phyloP scores from a whole-genome alignment of 139 green algal species.

The Spirogloea muscicola region DNA sequence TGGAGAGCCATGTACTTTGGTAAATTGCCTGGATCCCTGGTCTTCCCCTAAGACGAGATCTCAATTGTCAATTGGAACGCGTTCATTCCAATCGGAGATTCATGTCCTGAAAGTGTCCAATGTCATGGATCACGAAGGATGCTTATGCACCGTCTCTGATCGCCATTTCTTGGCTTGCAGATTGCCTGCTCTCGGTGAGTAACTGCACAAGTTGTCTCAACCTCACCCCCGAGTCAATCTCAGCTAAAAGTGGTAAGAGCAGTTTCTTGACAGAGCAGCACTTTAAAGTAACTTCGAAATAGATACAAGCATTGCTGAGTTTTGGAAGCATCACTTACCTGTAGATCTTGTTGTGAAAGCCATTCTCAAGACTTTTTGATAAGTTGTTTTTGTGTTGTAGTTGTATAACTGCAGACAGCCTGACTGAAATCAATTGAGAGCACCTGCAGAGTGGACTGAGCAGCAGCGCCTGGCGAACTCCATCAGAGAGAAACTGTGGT shows the following conservation, averaged over 20 bases:
- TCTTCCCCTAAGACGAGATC: neutral
- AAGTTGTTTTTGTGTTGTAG: too few relatives aligned
- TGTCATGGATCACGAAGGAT: too few relatives aligned
- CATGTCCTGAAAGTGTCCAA: neutral
- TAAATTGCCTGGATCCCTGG: conserved; percentile 5
- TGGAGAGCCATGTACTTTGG: conserved; percentile 10
- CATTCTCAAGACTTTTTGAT: neutral
- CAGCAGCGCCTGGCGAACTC: conserved; percentile 2
- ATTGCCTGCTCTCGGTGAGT: neutral
- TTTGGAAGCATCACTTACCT: neutral
- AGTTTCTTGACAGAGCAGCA: neutral
- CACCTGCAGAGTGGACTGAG: conserved; percentile 13
- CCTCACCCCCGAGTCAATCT: neutral
- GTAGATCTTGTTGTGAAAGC: neutral
- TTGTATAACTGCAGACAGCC: too few relatives aligned
- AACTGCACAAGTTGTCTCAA: neutral
- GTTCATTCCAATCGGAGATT: neutral
- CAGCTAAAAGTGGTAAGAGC: neutral
- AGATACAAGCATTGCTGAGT: neutral
- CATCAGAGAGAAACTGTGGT: conserved; percentile 12
- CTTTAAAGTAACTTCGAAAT: neutral
- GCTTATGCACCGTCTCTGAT: neutral
- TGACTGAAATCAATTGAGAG: too few relatives aligned
- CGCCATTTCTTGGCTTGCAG: neutral
- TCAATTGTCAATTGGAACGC: conserved; percentile 2